phyloP scores from a whole-genome alignment of 116 monocot species.

The Cymodocea nodosa region DNA sequence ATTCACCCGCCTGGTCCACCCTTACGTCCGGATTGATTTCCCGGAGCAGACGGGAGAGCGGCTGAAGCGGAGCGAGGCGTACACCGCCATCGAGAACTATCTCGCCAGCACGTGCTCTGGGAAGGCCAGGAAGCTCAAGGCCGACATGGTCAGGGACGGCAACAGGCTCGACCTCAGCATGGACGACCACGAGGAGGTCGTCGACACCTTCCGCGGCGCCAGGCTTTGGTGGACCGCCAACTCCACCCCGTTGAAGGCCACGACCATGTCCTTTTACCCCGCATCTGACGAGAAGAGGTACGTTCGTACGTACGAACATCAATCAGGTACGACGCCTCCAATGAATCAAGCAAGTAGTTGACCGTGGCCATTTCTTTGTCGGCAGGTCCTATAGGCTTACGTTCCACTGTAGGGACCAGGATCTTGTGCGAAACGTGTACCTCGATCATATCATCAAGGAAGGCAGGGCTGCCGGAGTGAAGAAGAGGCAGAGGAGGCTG shows the following conservation, averaged over 20 bases:
- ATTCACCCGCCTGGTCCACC: slow-evolving; percentile 14
- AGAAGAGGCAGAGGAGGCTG: slow-evolving; percentile 26
- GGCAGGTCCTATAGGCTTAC: slow-evolving; percentile 8
- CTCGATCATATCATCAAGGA: slow-evolving; percentile 15
- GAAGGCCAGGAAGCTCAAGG: slow-evolving; percentile 22
- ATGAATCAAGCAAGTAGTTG: too few relatives aligned
- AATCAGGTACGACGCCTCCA: too few relatives aligned
- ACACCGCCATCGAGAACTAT: slow-evolving; percentile 34
- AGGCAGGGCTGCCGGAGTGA: slow-evolving; percentile 14
- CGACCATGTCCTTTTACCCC: slow-evolving; percentile 1
- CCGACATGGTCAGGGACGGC: slow-evolving; percentile 7
- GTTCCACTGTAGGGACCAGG: slow-evolving; percentile 24
- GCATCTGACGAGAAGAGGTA: slow-evolving; percentile 4
- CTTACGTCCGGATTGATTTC: slow-evolving; percentile 33
- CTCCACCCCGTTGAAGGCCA: too few relatives aligned
- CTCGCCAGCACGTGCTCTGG: slow-evolving; percentile 18
- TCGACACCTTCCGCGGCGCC: slow-evolving; percentile 6
- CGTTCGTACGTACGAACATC: too few relatives aligned
- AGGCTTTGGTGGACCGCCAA: slow-evolving; percentile 10
- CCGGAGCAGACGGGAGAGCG: slow-evolving; percentile 32
- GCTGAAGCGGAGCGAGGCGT: slow-evolving; percentile 39
- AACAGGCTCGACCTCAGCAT: slow-evolving; percentile 6
- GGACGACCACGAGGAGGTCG: slow-evolving; percentile 10
- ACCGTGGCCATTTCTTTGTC: too few relatives aligned
- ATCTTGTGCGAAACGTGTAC: slow-evolving; percentile 14